Conservation (phyloP, 495 filamentous ascomycete species). For the Opeltia flavorubescens region DNA sequence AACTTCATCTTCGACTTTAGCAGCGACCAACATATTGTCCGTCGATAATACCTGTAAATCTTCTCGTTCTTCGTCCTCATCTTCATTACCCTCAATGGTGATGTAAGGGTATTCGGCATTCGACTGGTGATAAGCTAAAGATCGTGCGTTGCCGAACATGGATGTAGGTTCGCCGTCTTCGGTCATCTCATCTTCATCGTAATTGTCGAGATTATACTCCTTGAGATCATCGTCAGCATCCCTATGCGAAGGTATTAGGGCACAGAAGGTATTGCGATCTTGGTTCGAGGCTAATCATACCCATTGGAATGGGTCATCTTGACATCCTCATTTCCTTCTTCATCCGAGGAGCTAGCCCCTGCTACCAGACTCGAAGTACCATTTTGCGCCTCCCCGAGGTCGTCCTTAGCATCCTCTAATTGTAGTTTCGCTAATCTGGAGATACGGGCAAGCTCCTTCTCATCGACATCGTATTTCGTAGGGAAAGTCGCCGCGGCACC, state of each 20-base stretch:
- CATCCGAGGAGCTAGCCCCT: conserved; percentile 16
- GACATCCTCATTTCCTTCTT: conserved; percentile 12
- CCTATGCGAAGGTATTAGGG: conserved; percentile 16
- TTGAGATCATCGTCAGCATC: conserved; percentile 77
- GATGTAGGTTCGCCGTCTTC: conserved; percentile 56
- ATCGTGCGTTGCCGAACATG: conserved; percentile 92
- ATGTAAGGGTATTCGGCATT: conserved; percentile 95
- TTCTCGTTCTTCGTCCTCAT: conserved; percentile 79
- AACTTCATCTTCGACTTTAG: conserved; percentile 92
- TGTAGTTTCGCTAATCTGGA: conserved; percentile 76
- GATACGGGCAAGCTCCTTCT: conserved; percentile 85
- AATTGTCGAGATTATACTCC: conserved; percentile 91
- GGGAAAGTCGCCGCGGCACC: conserved; percentile 89
- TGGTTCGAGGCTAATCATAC: background rate
- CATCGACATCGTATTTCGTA: conserved; percentile 77
- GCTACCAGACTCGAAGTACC: conserved; percentile 19
- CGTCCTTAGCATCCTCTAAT: conserved; percentile 82
- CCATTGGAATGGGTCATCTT: conserved; percentile 3
- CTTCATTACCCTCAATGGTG: conserved; percentile 57
- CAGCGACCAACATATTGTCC: conserved; percentile 83
- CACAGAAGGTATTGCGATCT: background rate
- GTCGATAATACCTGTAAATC: conserved; percentile 85
- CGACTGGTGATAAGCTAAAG: conserved; percentile 80
- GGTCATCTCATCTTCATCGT: conserved; percentile 66
- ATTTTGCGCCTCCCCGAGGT: conserved; percentile 53